Evolutionary conservation across 106 monocot genomes (phyloP).

Genomic region (Alisma plantagoaquatica): DNA sequence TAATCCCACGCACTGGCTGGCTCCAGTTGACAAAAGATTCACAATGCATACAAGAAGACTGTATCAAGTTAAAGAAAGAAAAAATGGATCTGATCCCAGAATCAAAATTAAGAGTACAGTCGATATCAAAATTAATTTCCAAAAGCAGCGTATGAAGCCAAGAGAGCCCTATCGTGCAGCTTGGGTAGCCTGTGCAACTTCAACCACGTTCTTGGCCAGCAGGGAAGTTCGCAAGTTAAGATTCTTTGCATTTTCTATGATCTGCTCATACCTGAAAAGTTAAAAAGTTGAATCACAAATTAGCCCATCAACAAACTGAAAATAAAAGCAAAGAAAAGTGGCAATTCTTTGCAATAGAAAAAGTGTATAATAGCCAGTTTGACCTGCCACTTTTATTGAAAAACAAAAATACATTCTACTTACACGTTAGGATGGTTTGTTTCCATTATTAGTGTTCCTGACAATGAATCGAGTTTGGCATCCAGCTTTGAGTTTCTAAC

Average conservation of each 20-base stretch:
- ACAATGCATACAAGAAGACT: too few species aligned
- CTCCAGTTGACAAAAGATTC: too few species aligned
- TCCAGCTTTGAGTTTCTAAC: slow-evolving; percentile 76
- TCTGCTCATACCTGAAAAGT: slow-evolving; percentile 51
- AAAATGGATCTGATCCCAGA: too few species aligned
- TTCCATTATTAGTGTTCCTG: slow-evolving; percentile 54
- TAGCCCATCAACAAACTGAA: background rate
- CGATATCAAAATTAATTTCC: too few species aligned
- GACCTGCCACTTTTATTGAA: background rate
- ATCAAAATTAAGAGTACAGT: too few species aligned
- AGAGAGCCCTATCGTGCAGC: slow-evolving; percentile 42
- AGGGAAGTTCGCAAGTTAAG: slow-evolving; percentile 42
- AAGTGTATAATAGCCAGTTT: background rate
- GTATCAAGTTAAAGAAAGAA: too few species aligned
- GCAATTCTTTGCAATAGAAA: background rate
- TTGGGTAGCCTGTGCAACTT: slow-evolving; percentile 49
- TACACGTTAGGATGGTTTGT: slow-evolving; percentile 45
- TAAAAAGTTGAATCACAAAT: background rate
- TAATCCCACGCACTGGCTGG: too few species aligned
- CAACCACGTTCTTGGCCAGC: slow-evolving; percentile 75
- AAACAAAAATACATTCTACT: too few species aligned
- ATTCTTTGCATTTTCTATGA: slow-evolving; percentile 65
- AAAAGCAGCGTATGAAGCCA: too few species aligned
- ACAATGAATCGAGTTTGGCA: slow-evolving; percentile 61
- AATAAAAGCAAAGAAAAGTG: background rate